Evolutionary conservation across 768 basidiomycete species (phyloP), one percentile per base, ranked within the genome.

Genomic region (Hericium alpestre): DNA sequence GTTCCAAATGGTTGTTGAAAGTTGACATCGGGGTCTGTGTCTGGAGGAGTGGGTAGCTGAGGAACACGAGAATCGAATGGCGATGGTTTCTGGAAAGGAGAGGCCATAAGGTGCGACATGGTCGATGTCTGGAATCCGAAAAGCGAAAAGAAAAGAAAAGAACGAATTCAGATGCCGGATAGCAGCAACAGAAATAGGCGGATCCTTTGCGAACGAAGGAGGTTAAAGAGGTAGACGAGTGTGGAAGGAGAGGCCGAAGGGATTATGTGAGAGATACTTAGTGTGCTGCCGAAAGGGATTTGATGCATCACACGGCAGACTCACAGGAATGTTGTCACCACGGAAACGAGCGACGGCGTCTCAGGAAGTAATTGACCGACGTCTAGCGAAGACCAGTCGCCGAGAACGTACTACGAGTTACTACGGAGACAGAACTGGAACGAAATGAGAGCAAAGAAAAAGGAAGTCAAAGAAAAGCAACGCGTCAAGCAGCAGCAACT

Each of bases 41-140:
- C 70, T 41, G 70, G 70, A 25, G 70, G 70, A 9, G 67, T 69
- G 47, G 68, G 62, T 3, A 66, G 69, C 39, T 67, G 68, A 55
- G 70, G 57, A 64, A 70, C 51, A 72, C 76, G 68, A 74, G 63
- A 65, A 27, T 77, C 70, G 64, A 74, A 76, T 13, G 74, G 71
- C 10, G 74, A 70, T 13, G 75, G 73, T 64, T 75, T 79, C 62
- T 76, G 72, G 60, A 76, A 76, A 18, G 59, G 64, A 54, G 67
- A 62, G 54, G 56, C 55, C 8, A 62, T 57, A 11, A 66, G 56
- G 48, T 64, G 67, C 27, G 67, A 61, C 65, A 68, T 66, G 51
- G 52, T 49, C n/a, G 49, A 38, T 57, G 47, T n/a, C 20, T 37
- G 18, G 11, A 18, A 9, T 53, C 9, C 11, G 37, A n/a, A 46